Percentiles rank a stretch among this genome's conserved stretches.
Conservation (phyloP, 257 asterid genomes). For the Paraleonurus japonicus region DNA sequence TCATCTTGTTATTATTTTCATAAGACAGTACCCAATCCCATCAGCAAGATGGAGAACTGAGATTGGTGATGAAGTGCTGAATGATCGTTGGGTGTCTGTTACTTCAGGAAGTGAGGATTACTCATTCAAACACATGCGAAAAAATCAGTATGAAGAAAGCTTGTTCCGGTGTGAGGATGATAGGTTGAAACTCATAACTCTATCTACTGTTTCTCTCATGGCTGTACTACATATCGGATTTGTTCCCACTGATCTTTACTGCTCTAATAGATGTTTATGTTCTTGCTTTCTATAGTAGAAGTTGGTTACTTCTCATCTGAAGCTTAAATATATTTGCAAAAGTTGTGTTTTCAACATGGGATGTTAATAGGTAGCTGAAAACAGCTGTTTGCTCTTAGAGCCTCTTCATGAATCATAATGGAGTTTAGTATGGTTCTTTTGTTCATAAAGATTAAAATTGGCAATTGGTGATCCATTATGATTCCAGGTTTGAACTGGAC, state of each 20-base stretch:
- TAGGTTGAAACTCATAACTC: conserved; percentile 48
- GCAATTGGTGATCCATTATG: conserved; percentile 34
- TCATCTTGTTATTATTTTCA: conserved; percentile 30
- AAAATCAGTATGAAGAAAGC: conserved; percentile 96
- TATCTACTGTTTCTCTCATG: conserved; percentile 15
- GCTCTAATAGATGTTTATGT: conserved; percentile 13
- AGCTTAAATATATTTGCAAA: conserved; percentile 7
- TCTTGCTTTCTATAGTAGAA: conserved; percentile 19
- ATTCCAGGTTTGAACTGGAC: conserved; percentile 94
- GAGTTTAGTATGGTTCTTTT: conserved; percentile 18
- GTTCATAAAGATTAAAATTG: conserved; percentile 13
- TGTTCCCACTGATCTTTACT: neutral
- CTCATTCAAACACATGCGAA: conserved; percentile 96
- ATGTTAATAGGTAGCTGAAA: conserved; percentile 13
- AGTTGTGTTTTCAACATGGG: neutral
- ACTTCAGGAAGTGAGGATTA: conserved; percentile 99
- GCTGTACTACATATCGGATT: conserved; percentile 16
- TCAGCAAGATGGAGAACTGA: conserved; percentile 68
- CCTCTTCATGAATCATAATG: neutral
- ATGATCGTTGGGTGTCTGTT: conserved; percentile 95
- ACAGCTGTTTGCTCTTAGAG: neutral
- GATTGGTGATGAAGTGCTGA: conserved; percentile 71
- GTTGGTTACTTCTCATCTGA: neutral
- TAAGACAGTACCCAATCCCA: conserved; percentile 80
- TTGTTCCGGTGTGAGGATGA: conserved; percentile 97